Conservation (phyloP, 495 filamentous ascomycete species). For the Platismatia glauca region DNA sequence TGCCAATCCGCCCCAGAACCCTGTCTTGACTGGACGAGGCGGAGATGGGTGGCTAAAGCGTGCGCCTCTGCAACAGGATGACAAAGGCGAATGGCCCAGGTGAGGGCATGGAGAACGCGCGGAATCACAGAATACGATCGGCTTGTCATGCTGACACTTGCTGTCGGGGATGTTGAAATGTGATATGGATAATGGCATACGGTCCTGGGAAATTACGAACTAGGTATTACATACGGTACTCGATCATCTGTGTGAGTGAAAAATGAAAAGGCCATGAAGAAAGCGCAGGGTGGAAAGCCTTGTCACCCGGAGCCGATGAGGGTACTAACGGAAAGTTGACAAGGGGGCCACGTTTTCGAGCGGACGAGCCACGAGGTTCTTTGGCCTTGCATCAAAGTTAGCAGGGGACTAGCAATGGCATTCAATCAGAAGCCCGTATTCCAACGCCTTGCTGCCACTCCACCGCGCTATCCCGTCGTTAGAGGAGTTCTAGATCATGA, state of each 20-base stretch:
- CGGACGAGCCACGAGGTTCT: slow-evolving; percentile 13
- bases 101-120: too few species aligned
- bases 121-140: background rate
- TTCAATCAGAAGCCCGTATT: slow-evolving; percentile 13
- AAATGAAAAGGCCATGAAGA: too few species aligned
- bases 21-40: background rate
- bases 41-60: background rate
- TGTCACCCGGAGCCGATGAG: background rate
- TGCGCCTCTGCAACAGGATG: background rate
- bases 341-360: slow-evolving; percentile 18
- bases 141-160: background rate
- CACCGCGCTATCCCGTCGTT: slow-evolving; percentile 4
- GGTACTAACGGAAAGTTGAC: background rate
- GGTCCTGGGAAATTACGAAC: too few species aligned
- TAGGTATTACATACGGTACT: too few species aligned
- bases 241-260: too few species aligned
- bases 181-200: too few species aligned
- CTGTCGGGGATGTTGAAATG: background rate
- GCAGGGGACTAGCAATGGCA: background rate
- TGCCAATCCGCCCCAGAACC: background rate
- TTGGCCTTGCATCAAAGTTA: slow-evolving; percentile 10
- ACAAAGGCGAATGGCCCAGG: background rate
- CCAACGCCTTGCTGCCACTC: background rate
- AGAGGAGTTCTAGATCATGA: slow-evolving; percentile 10
- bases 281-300: too few species aligned